A percentile compares a stretch with the other conserved stretches of the same genome.
These are phyloP conservation scores for Mycena olivaceomarginata DNA, from an alignment of 768 basidiomycete genomes.

Conservation along the genomic window DNA sequence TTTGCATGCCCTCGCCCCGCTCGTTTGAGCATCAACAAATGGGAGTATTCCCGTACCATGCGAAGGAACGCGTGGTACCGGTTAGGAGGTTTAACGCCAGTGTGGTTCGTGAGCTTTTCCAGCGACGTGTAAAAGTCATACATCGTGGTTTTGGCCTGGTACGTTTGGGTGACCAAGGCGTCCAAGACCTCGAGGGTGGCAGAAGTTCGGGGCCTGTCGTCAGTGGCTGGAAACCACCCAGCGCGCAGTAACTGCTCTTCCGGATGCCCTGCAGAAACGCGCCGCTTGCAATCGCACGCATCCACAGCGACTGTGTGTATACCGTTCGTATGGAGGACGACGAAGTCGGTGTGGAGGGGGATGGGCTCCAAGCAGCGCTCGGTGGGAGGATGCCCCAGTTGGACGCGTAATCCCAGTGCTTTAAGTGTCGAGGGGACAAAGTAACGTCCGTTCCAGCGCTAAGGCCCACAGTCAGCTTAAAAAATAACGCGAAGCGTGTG, in stretches of 20 bases:
- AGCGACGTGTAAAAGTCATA: conserved; percentile 19
- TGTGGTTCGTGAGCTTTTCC: conserved; percentile 13
- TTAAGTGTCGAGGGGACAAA: too few species aligned
- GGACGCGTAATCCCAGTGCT: too few species aligned
- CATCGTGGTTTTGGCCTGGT: conserved; percentile 9
- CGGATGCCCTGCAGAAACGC: too few species aligned
- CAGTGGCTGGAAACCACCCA: conserved; percentile 25
- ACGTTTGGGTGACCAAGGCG: background rate
- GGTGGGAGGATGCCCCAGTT: too few species aligned
- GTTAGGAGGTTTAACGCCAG: background rate
- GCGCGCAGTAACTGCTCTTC: background rate
- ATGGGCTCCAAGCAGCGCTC: too few species aligned
- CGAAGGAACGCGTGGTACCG: too few species aligned
- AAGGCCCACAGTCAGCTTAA: too few species aligned
- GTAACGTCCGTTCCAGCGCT: too few species aligned
- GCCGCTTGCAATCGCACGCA: background rate
- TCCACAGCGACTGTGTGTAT: conserved; percentile 5
- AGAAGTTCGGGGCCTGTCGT: conserved; percentile 9
- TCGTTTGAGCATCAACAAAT: conserved; percentile 6
- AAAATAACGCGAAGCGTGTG: too few species aligned
- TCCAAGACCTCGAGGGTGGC: conserved; percentile 7
- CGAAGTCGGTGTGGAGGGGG: background rate
- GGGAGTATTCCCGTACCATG: too few species aligned
- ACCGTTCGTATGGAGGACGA: background rate
- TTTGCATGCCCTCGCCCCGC: conserved; percentile 45